Conservation (phyloP, 2,329 filamentous ascomycete species). For the Epicoccum sorghinum region DNA sequence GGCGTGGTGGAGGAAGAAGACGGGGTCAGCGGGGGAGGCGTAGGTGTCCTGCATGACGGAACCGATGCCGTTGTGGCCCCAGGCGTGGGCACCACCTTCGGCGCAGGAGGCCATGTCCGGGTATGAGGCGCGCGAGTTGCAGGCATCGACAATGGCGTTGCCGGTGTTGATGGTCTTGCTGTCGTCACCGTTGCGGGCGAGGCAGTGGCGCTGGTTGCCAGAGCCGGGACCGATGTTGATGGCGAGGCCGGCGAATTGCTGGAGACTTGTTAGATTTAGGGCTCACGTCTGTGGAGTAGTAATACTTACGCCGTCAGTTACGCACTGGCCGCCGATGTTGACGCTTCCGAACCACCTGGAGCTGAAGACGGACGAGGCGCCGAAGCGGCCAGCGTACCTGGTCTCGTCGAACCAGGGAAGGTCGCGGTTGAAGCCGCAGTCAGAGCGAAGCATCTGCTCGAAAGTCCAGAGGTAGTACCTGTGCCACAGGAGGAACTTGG, state of each 20-base stretch:
- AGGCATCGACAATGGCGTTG: slow-evolving; percentile 35
- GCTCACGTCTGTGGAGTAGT: not conserved
- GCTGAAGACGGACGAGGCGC: slow-evolving; percentile 40
- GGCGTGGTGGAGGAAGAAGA: slow-evolving; percentile 50
- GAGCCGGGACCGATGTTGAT: slow-evolving; percentile 39
- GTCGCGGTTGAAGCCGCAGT: slow-evolving; percentile 50
- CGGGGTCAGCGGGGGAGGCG: slow-evolving; percentile 41
- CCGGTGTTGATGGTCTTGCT: slow-evolving; percentile 35
- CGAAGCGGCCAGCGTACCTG: slow-evolving; percentile 38
- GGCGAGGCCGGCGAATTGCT: slow-evolving; percentile 43
- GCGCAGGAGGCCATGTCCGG: slow-evolving; percentile 34
- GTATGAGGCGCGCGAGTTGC: slow-evolving; percentile 32
- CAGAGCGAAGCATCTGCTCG: slow-evolving; percentile 49
- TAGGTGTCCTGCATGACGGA: slow-evolving; percentile 43
- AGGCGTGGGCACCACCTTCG: slow-evolving; percentile 41
- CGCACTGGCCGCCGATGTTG: slow-evolving; percentile 33
- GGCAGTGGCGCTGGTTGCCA: slow-evolving; percentile 37
- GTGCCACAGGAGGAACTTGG: slow-evolving; percentile 53
- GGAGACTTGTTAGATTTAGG: slow-evolving; percentile 4
- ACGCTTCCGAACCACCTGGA: slow-evolving; percentile 35
- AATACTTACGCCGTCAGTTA: slow-evolving; percentile 43
- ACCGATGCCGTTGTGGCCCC: slow-evolving; percentile 45
- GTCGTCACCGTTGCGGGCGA: slow-evolving; percentile 37
- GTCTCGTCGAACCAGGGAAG: slow-evolving; percentile 50
- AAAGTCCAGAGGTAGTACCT: slow-evolving; percentile 51